Base-by-base conservation (phyloP, 2,329 filamentous ascomycete species). In the Diaporthe australafricana region DNA sequence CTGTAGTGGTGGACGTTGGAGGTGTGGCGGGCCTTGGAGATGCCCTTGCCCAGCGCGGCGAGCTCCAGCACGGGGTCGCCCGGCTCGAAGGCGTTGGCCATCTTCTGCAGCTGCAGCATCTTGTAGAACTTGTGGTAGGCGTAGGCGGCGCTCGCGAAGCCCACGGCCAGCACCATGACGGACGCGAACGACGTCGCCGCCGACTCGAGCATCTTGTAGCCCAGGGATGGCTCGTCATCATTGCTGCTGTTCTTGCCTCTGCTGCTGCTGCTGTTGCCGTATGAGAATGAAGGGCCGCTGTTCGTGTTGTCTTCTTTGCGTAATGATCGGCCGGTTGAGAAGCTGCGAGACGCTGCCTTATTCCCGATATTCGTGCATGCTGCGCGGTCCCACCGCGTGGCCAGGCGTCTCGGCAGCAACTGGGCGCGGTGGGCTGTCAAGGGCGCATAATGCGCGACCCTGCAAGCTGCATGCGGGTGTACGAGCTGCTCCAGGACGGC, bases 31-130 rank as follows among this genome's bases (percentile, higher is more conserved):
- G 81, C 77, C 27, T 82, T 79, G 57, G 83, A 88, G 68, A 87
- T 83, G 75, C 88, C 86, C 78, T 88, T 92, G 75, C 84, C 88
- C 73, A 88, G 85, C 32, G 93, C 92, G 2, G 94, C 94, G 56
- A 98, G 85, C 71, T 93, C 95, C 22, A 96, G 89, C 32, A 96
- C 94, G 1, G 95, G 95, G 80, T 99, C 96, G 14, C 96, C 96
- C 1, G 95, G 95, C 71, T 93, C 88, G 81, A 99, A 99, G 30
- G 96, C 96, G 77, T 93, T 92, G 75, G 93, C 90, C 87, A 99
- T 98, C 83, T 99, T 99, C 75, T 91, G 85, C n/a, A 98, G 85
- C 35, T 98, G 94, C 70, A 97, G 84, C 82, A 92, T 88, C 84
- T 99, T 99, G 88, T 99, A 98, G 79, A 89, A 90, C 77, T 88